Evolutionary conservation across 1,284 basidiomycete species (phyloP), one percentile per base, ranked within the genome.

Genomic region (Singerocomus rubriflavus): DNA sequence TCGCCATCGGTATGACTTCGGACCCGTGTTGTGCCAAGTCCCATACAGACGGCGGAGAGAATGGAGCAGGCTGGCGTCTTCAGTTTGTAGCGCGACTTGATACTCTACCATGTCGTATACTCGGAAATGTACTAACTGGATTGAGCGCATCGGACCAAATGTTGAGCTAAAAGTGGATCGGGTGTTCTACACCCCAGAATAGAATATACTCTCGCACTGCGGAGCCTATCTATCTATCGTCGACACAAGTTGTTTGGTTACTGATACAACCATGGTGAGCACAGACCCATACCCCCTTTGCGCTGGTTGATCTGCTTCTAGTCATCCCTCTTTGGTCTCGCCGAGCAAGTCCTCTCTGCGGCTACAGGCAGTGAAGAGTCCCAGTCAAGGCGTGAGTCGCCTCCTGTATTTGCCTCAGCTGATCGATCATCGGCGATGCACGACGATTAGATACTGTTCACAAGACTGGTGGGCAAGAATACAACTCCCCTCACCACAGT

Each of bases 311-410:
- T 32, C 11, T 26, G 32, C 30, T 4, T 25, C 44, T 40, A 86
- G 87, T 84, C 88, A 51, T 73, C 63, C 51, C 77, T 89, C 55
- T 74, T 88, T 34, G 80, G 79, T 56, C 64, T 90, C 57, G 87
- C 85, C 12, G 84, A 88, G 69, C 64, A 88, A 65, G 81, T 36
- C 13, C 25, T 67, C 41, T 53, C 55, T 33, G 13, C 36, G 3
- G 83, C 58, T 67, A 71, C 56, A 62, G 75, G 36, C 73, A 80
- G 59, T 41, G 27, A 5, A 10, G 39, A 56, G 44, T 55, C 59
- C 57, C 46, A 51, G 4, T 7, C 48, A 5, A 16, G 46, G 52
- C 50, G 57, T 62, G 52, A 55, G 65, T 60, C 33, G 42, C 32
- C 47, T 16, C 29, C 38, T 5, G 10, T 37, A 6, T 2, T 44